Evolutionary conservation across 2,329 filamentous ascomycete species (phyloP), one percentile per base, ranked within the genome.

Genomic region (Lanzia echinophila): DNA sequence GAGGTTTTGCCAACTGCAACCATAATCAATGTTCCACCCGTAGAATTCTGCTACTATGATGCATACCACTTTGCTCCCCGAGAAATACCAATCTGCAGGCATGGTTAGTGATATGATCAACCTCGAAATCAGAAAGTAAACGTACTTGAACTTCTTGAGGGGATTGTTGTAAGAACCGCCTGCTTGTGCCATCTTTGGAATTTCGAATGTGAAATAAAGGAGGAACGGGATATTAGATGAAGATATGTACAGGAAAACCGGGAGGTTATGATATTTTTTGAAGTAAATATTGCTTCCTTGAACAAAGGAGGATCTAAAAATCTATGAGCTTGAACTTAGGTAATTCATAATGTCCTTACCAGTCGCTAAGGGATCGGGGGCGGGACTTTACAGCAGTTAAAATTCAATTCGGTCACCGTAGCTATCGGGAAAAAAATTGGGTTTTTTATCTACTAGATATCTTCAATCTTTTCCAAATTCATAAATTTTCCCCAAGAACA

Each of bases 121-220:
- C 44, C 8, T 41, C 43, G 10, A 3, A 19, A 15, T n/a, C 12
- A 11, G 43, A 45, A 32, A 38, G 36, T 32, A 34, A 53, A 54
- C 74, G 56, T 79, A 96, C 91, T 99, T 99, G 87, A 97, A 99
- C 75, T 99, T 99, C 88, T 99, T 99, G 76, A 99, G 79, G 68
- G 94, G 94, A 79, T 97, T 97, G 73, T 95, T 96, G 80, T 97
- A 99, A 62, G 88, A 89, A 72, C 87, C 88, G 68, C 84, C 85
- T 65, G 83, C 76, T 75, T 90, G 84, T 72, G 91, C 88, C 91
- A 96, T 96, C 70, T 70, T 82, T 72, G 38, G 13, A 17, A 31
- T 41, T 24, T 22, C 24, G 13, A 31, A 38, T 54, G 7, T 20
- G 10, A 54, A 28, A 20, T 19, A 49, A 7, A 43, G 20, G 7